Base-by-base conservation (phyloP, 768 basidiomycete species). In the Gelatoporia subvermispora region DNA sequence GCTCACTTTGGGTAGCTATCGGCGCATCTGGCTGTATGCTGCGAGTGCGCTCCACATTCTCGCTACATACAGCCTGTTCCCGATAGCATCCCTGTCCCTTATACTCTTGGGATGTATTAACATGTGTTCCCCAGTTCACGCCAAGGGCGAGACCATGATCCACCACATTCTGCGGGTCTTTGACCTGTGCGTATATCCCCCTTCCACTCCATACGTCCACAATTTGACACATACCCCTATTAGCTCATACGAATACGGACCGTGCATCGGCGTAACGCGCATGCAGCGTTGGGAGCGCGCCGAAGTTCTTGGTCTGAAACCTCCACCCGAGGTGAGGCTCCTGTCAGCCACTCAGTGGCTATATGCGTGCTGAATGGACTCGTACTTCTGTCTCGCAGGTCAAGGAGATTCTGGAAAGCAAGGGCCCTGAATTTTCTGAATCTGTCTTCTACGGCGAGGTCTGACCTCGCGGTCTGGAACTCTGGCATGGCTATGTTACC, bases 211-310 rank as follows among this genome's bases (percentile, higher is more conserved):
- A 31, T 5, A 13, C 41, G 20, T 28, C 18, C 35, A 28, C 17
- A 38, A 48, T 18, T 40, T 54, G 41, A 61, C 48, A 11, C n/a
- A 10, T 45, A 5, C 3, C 23, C 8, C 38, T 35, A 13, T 21
- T 41, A 89, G 87, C 62, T 78, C 82, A 2, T 85, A 84, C 48
- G 81, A 88, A 54, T 93, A 82, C 60, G 91, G 90, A 0, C 90
- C 89, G 2, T 89, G 84, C 54, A 69, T 84, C 18, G 87, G 89
- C 0, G 75, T 90, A 46, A 78, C 82, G n/a, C 81, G 93, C 23
- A 67, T 95, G 13, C 82, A 93, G 52, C 74, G 94, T 35, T 97
- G 93, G 91, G 79, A 93, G 60, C 75, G 93, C 42, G 94, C 94
- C 0, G 64, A 82, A 22, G 74, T 75, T 9, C 72, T 94, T 39